phyloP scores from a whole-genome alignment of 306 rosid species.

The Erythrophleum fordii region DNA sequence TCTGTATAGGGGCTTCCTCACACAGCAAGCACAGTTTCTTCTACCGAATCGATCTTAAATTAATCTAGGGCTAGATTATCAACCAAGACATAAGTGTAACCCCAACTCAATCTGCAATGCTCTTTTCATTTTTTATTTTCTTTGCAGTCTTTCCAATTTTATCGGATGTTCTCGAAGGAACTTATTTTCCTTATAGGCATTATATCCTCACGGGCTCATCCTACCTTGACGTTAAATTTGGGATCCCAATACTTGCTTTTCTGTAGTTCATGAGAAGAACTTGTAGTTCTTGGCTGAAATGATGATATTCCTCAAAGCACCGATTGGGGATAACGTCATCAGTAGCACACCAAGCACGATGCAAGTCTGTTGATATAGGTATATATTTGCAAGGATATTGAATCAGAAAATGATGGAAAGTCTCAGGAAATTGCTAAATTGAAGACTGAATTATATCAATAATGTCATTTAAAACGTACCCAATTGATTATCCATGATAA shows the following conservation, averaged over 20 bases:
- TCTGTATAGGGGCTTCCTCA: no score
- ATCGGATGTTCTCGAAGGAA: no score
- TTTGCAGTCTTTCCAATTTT: not conserved
- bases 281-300: constrained; percentile 51
- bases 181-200: not conserved
- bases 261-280: constrained; percentile 64
- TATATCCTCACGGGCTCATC: not conserved
- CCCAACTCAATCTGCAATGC: no score
- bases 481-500: constrained; percentile 73
- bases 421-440: not conserved
- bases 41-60: no score
- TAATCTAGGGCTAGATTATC: no score
- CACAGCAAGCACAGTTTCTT: no score
- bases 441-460: not conserved
- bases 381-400: not conserved
- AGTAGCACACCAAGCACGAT: constrained; percentile 65
- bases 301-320: constrained; percentile 67
- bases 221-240: not conserved
- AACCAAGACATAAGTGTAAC: no score
- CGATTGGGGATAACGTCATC: constrained; percentile 82
- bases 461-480: constrained; percentile 46
- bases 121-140: no score
- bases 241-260: not conserved
- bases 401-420: not conserved
- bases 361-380: constrained; percentile 49